These are phyloP conservation scores for Odonthalia washingtoniensis DNA, from an alignment of 31 red algal species.

Conservation along the genomic window DNA sequence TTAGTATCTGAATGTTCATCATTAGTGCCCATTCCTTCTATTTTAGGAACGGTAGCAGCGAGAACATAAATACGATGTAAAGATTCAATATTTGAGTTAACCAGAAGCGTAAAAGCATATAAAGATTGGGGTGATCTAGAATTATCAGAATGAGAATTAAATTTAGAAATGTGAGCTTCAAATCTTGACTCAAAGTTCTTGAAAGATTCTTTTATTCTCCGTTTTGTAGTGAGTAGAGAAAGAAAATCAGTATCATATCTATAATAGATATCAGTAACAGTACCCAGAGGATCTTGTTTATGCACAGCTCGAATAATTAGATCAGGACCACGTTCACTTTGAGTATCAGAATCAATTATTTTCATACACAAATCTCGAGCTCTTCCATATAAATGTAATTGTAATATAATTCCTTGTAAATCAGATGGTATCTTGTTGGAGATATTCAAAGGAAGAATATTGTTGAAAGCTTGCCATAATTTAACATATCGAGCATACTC, in stretches of 20 bases:
- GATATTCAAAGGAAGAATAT: not conserved
- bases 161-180: conserved; percentile 10
- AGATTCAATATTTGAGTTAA: conserved; percentile 26
- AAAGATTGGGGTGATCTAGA: conserved; percentile 4
- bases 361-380: conserved; percentile 6
- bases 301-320: not conserved
- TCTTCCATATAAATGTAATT: conserved; percentile 30
- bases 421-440: conserved; percentile 18
- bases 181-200: conserved; percentile 20
- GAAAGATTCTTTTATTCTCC: not conserved
- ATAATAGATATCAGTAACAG: conserved; percentile 3
- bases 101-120: conserved; percentile 41
- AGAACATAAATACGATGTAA: too few relatives aligned
- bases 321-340: not conserved
- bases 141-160: not conserved
- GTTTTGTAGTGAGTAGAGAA: not conserved
- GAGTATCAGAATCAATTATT: not conserved
- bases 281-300: not conserved
- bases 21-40: too few relatives aligned
- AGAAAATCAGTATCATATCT: not conserved
- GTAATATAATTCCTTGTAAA: conserved; percentile 3
- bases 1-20: too few relatives aligned
- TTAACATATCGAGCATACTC: too few relatives aligned
- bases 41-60: too few relatives aligned
- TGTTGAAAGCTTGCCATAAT: not conserved